Percentiles rank a stretch among this genome's conserved stretches.
Conservation (phyloP, 139 green algal species). For the Chlorella sp. region DNA sequence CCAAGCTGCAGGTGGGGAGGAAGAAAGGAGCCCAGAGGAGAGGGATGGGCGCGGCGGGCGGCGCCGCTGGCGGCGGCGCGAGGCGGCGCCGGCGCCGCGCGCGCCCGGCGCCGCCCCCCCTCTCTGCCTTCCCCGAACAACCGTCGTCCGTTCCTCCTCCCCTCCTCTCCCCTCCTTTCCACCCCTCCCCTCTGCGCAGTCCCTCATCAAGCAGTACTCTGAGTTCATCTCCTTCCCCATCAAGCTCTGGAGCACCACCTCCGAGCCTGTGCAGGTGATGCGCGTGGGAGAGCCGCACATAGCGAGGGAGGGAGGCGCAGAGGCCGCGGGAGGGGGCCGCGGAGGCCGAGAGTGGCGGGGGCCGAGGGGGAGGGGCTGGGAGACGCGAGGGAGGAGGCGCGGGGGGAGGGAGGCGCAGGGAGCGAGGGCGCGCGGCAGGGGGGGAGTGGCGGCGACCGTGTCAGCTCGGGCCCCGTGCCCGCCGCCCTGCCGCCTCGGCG, state of each 20-base stretch:
- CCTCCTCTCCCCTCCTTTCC: not conserved
- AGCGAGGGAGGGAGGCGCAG: too few species aligned
- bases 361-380: not conserved
- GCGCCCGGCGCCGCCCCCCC: not conserved
- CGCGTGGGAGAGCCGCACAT: too few species aligned
- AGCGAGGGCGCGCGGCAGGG: not conserved
- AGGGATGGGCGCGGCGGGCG: too few species aligned
- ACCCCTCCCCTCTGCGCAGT: too few species aligned
- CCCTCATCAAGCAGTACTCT: conserved; percentile 96
- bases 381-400: not conserved
- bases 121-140: not conserved
- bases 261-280: conserved; percentile 16
- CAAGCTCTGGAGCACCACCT: conserved; percentile 70
- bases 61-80: too few species aligned
- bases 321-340: too few species aligned
- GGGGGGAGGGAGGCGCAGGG: not conserved
- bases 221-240: conserved; percentile 99
- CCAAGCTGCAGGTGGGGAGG: conserved; percentile 59
- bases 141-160: not conserved
- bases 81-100: not conserved
- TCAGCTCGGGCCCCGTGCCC: too few species aligned
- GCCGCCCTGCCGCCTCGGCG: too few species aligned
- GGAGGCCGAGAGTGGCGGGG: not conserved
- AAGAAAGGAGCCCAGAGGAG: too few species aligned
- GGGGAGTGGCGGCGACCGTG: not conserved